Evolutionary conservation across 2,329 filamentous ascomycete genomes (phyloP), one percentile per base, ranked within the genome.

Genomic region (Colletotrichum scovillei): DNA sequence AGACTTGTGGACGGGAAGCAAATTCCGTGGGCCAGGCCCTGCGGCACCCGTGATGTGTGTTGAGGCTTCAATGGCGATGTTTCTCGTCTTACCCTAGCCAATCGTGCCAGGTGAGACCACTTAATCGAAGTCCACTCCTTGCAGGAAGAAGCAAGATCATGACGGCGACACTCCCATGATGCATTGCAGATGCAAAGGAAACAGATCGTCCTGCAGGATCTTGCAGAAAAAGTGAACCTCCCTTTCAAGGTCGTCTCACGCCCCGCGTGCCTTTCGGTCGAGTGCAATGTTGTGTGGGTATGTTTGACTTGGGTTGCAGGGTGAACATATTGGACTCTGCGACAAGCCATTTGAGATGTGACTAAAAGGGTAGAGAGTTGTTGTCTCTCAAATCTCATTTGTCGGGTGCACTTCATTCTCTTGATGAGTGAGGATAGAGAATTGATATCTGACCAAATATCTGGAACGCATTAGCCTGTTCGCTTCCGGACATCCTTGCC

Each of bases 151-250:
- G 60, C 35, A 56, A 72, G 53, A 49, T 7, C 49, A 60, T 55
- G 4, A 19, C 24, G 19, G 26, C 24, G 32, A 35, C 60, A 49
- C 53, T 35, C 42, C 53, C 67, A 64, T 32, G 59, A 14, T 42
- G 58, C 24, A 63, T 53, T 53, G 32, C 58, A 56, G 46, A 57
- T 12, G 58, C 28, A 28, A 26, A 35, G 55, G 52, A 60, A 19
- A 53, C 62, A 73, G 70, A 73, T 73, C 28, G 32, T 46, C 49
- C 24, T 70, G 70, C 70, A 73, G 70, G 67, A 73, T 73, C 70
- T 73, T 55, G 70, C 70, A 70, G 59, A 49, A 19, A 16, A 42
- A 65, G 52, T 30, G 30, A 53, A 24, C n/a, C 22, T 53, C 57
- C 26, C 30, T 24, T 52, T 4, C 7, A 42, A 26, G 46, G 55